These are phyloP conservation scores for Paspalum notatum DNA, from an alignment of 176 grass and related monocot species.

Conservation along the genomic window DNA sequence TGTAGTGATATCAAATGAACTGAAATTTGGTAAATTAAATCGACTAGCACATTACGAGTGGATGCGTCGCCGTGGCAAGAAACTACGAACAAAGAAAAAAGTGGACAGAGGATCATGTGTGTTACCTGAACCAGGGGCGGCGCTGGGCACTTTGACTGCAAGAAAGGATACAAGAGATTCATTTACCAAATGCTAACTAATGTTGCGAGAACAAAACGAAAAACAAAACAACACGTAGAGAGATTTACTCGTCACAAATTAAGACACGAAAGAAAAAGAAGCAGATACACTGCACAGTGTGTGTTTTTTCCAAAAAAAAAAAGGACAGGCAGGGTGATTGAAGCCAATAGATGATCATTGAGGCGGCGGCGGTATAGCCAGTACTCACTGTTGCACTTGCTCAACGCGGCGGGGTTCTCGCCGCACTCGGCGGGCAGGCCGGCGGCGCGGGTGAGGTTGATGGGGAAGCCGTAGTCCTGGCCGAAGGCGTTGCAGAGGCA, in stretches of 20 bases:
- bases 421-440: slow-evolving; percentile 62
- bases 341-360: background rate
- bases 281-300: too few species aligned
- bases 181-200: background rate
- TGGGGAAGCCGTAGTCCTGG: slow-evolving; percentile 16
- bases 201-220: background rate
- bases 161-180: background rate
- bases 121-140: slow-evolving; percentile 41
- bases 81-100: background rate
- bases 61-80: background rate
- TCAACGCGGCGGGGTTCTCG: slow-evolving; percentile 43
- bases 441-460: slow-evolving; percentile 65
- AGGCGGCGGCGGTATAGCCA: background rate
- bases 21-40: background rate
- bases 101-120: background rate
- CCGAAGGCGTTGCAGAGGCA: slow-evolving; percentile 56
- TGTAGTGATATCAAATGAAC: too few species aligned
- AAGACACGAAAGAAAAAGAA: background rate
- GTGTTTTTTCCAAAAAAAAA: background rate
- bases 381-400: slow-evolving; percentile 58
- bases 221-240: background rate
- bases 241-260: background rate
- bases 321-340: too few species aligned
- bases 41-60: background rate
- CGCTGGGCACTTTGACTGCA: slow-evolving; percentile 46